These are phyloP conservation scores for Verbena officinalis DNA, from an alignment of 257 asterid species.

Conservation along the genomic window DNA sequence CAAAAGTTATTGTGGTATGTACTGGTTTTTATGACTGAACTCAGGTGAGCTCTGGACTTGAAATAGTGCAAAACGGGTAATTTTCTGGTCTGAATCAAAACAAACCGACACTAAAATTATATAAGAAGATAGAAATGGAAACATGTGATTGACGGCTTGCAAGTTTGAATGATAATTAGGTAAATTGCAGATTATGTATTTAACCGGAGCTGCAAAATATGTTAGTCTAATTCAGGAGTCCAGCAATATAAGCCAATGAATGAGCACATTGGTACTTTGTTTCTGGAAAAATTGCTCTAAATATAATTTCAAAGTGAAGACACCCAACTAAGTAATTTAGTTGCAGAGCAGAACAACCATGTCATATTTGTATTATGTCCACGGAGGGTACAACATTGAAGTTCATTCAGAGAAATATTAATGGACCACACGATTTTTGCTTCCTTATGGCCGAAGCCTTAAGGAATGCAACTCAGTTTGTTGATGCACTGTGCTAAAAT, in stretches of 20 bases:
- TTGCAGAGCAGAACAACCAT: slow-evolving; percentile 5
- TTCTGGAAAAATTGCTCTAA: not conserved
- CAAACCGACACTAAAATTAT: not conserved
- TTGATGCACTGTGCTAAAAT: slow-evolving; percentile 4
- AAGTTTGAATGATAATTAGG: not conserved
- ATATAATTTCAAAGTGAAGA: slow-evolving; percentile 6
- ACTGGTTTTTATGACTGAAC: not conserved
- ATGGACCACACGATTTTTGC: slow-evolving; percentile 3
- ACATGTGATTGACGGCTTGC: not conserved
- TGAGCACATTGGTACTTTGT: not conserved
- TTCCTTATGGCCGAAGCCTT: slow-evolving; percentile 16
- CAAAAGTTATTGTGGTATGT: slow-evolving; percentile 7
- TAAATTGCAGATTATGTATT: not conserved
- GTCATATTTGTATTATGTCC: not conserved
- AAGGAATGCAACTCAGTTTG: slow-evolving; percentile 9
- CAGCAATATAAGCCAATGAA: no score
- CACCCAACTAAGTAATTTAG: not conserved
- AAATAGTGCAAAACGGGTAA: not conserved
- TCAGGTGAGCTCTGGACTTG: slow-evolving; percentile 21
- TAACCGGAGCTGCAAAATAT: not conserved
- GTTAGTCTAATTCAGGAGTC: slow-evolving; percentile 4
- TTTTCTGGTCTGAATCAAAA: slow-evolving; percentile 15
- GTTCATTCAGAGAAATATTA: not conserved
- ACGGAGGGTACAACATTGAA: not conserved
- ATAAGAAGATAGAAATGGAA: not conserved